Evolutionary conservation across 1,284 basidiomycete species (phyloP).

Genomic region (Earliella scabrosa): DNA sequence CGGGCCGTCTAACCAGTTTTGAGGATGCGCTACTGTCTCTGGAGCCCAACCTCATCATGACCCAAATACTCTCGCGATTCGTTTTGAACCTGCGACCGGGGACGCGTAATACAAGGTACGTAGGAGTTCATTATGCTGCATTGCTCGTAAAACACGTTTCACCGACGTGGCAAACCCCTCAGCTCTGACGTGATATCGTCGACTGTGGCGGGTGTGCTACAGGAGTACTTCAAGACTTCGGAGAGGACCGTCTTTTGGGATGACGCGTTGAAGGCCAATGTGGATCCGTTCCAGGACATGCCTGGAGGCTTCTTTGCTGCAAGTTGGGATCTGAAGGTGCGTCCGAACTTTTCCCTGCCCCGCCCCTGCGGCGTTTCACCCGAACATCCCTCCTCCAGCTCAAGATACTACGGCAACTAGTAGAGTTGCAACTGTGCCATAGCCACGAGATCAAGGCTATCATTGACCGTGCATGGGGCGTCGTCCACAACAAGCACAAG

Average conservation of each 20-base stretch:
- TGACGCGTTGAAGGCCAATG: slow-evolving; percentile 62
- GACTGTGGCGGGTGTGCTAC: slow-evolving; percentile 65
- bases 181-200: slow-evolving; percentile 79
- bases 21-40: slow-evolving; percentile 74
- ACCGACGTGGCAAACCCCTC: slow-evolving; percentile 39
- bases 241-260: slow-evolving; percentile 82
- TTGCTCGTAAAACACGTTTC: slow-evolving; percentile 32
- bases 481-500: slow-evolving; percentile 80
- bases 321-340: slow-evolving; percentile 78
- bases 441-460: slow-evolving; percentile 65
- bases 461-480: slow-evolving; percentile 84
- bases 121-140: slow-evolving; percentile 34
- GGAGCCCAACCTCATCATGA: slow-evolving; percentile 72
- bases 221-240: slow-evolving; percentile 69
- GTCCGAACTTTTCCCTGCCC: slow-evolving; percentile 35
- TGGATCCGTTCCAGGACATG: slow-evolving; percentile 69
- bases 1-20: slow-evolving; percentile 49
- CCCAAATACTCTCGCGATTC: slow-evolving; percentile 71
- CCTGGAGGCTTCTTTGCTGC: slow-evolving; percentile 73
- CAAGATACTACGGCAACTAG: slow-evolving; percentile 76
- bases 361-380: slow-evolving; percentile 10
- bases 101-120: slow-evolving; percentile 84
- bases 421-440: slow-evolving; percentile 77
- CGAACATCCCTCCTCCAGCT: slow-evolving; percentile 49
- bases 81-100: slow-evolving; percentile 79